Conservation (phyloP, 2,329 filamentous ascomycete genomes). For the Arthroderma sp. region DNA sequence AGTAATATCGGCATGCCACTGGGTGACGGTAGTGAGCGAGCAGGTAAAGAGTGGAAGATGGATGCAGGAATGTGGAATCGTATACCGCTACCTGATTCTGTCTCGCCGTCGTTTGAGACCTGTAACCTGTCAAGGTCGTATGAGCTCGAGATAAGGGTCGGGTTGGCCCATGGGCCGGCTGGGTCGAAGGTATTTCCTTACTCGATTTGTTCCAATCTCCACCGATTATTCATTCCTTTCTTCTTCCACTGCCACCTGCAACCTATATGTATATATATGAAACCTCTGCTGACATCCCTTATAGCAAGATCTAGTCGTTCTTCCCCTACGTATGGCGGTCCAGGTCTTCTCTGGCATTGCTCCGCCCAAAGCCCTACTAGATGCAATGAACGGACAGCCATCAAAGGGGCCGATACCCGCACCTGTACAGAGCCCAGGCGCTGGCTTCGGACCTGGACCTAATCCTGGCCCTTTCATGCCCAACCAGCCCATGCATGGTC, state of each 20-base stretch:
- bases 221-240: background rate
- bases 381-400: conserved; percentile 42
- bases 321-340: conserved; percentile 67
- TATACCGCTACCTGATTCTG: conserved; percentile 64
- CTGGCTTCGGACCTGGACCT: background rate
- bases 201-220: conserved; percentile 5
- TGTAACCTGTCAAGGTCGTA: conserved; percentile 80
- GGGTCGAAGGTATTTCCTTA: conserved; percentile 37
- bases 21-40: conserved; percentile 44
- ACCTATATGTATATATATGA: background rate
- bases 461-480: background rate
- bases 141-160: conserved; percentile 69
- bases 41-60: conserved; percentile 56
- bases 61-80: conserved; percentile 62
- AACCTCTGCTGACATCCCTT: conserved; percentile 14
- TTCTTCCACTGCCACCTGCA: background rate
- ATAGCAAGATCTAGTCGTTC: conserved; percentile 59
- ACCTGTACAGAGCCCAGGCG: background rate
- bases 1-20: conserved; percentile 62
- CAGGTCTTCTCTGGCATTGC: conserved; percentile 79
- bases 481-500: conserved; percentile 13
- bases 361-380: conserved; percentile 63
- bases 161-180: conserved; percentile 59
- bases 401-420: conserved; percentile 13
- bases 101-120: conserved; percentile 74